phyloP scores from a whole-genome alignment of 192 early-diverging fungal genomes.

The Dispira parvispora region DNA sequence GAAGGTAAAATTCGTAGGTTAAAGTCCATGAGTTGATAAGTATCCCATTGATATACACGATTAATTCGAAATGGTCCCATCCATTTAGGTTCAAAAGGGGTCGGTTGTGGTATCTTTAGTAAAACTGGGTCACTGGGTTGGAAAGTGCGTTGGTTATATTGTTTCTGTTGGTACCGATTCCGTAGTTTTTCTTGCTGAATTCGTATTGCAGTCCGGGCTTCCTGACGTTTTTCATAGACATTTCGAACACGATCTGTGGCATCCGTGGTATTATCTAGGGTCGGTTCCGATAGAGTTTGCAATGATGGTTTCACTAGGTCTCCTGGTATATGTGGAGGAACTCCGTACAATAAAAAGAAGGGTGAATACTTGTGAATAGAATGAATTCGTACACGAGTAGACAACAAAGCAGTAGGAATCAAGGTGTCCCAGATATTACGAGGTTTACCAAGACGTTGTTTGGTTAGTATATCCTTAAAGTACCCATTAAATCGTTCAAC shows the following conservation, averaged over 20 bases:
- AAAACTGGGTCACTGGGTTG: neutral
- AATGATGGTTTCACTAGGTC: neutral
- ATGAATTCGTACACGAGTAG: neutral
- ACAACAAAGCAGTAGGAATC: neutral
- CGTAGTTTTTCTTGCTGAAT: neutral
- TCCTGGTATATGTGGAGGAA: neutral
- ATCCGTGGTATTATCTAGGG: neutral
- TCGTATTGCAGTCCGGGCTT: neutral
- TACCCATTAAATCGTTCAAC: slow-evolving; percentile 12
- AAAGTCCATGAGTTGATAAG: neutral
- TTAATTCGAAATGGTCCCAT: neutral
- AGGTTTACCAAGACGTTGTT: neutral
- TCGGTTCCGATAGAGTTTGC: neutral
- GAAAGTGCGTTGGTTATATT: neutral
- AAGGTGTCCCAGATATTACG: slow-evolving; percentile 12
- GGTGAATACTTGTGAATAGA: neutral
- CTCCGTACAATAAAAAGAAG: neutral
- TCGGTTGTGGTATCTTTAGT: neutral
- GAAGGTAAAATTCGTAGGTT: neutral
- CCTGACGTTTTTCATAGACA: neutral
- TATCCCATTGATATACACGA: neutral
- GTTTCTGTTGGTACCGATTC: neutral
- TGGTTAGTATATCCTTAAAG: neutral
- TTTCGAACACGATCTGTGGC: neutral
- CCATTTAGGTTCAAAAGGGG: neutral